Conservation (phyloP, 495 filamentous ascomycete species). For the Penicillium ochrochloron region DNA sequence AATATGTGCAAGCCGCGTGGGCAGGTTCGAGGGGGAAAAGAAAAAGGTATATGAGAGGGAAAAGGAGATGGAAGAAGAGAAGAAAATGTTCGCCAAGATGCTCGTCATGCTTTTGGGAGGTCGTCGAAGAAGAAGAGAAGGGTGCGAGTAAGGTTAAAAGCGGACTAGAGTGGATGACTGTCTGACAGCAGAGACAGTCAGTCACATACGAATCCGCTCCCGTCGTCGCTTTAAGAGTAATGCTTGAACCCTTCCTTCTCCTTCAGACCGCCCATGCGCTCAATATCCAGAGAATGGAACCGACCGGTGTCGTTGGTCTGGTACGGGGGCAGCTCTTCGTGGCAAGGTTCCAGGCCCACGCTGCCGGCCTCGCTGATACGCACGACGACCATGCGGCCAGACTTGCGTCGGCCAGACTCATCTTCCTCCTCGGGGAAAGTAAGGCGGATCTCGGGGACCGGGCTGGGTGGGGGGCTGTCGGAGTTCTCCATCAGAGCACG, state of each 20-base stretch:
- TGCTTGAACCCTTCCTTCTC: conserved; percentile 68
- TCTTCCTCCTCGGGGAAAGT: conserved; percentile 98
- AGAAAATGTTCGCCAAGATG: conserved; percentile 36
- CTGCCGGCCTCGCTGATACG: conserved; percentile 83
- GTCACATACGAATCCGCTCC: conserved; percentile 2
- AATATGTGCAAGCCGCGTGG: conserved; percentile 46
- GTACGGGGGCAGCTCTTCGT: conserved; percentile 87
- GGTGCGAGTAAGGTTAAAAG: conserved; percentile 13
- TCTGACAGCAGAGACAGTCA: conserved; percentile 15
- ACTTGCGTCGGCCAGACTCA: conserved; percentile 75
- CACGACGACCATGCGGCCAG: conserved; percentile 89
- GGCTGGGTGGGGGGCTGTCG: conserved; percentile 73
- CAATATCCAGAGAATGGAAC: conserved; percentile 91
- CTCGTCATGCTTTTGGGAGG: conserved; percentile 45
- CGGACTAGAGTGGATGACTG: background rate
- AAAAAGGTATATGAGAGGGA: conserved; percentile 32
- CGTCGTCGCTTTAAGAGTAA: conserved; percentile 39
- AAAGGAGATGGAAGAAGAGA: conserved; percentile 16
- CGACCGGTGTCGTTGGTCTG: conserved; percentile 73
- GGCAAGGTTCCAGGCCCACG: conserved; percentile 82
- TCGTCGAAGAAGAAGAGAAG: conserved; percentile 33
- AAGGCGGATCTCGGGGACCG: conserved; percentile 96
- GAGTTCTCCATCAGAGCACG: conserved; percentile 73
- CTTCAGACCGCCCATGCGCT: conserved; percentile 91
- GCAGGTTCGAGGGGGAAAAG: conserved; percentile 26